phyloP scores from a whole-genome alignment of 148 eudicot species.

The Rhododendron ferrugineum region DNA sequence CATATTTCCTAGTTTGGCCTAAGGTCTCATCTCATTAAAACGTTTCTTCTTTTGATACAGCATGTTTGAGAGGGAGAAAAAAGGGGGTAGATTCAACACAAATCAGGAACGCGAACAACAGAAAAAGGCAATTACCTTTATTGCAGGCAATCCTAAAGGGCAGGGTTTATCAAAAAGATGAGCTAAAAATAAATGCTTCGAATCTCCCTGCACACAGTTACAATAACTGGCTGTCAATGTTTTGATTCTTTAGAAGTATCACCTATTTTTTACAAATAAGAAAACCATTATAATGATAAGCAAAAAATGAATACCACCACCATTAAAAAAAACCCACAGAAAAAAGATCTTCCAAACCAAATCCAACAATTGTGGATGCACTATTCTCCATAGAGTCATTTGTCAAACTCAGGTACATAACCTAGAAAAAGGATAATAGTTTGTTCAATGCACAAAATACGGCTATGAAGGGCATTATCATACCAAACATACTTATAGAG shows the following conservation, averaged over 20 bases:
- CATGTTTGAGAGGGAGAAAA: background rate
- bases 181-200: constrained; percentile 72
- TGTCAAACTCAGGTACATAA: too few relatives aligned
- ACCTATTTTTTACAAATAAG: background rate
- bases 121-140: constrained; percentile 45
- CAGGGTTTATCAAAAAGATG: constrained; percentile 98
- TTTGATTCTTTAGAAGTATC: background rate
- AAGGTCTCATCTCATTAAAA: background rate
- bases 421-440: background rate
- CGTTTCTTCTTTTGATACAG: background rate
- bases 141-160: constrained; percentile 74
- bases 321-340: background rate
- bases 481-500: background rate
- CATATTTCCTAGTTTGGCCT: background rate
- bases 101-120: background rate
- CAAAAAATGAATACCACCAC: background rate
- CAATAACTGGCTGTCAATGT: background rate
- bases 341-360: too few relatives aligned
- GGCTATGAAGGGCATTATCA: background rate
- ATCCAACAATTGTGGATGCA: too few relatives aligned
- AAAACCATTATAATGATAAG: background rate
- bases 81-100: background rate
- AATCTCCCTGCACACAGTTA: constrained; percentile 46
- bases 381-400: too few relatives aligned
- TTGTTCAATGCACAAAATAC: background rate